Evolutionary conservation across 2,329 filamentous ascomycete species (phyloP).

Genomic region (Diaporthe humulicola): DNA sequence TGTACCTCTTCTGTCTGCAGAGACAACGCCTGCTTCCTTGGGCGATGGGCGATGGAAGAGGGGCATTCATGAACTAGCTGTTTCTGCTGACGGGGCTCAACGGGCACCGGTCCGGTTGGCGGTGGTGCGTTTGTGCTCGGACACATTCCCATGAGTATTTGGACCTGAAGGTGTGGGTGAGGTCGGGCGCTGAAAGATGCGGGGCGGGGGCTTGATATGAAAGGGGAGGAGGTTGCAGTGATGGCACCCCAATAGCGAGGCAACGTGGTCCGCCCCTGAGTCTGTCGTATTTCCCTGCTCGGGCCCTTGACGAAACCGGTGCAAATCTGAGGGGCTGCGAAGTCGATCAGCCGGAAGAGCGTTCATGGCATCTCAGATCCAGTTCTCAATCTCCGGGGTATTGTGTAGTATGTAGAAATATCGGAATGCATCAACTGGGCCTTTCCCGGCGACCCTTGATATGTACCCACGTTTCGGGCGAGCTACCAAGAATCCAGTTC

Average conservation of each 20-base stretch:
- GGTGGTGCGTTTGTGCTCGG: slow-evolving; percentile 19
- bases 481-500: neutral
- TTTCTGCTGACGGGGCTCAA: slow-evolving; percentile 22
- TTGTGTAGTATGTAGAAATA: neutral
- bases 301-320: neutral
- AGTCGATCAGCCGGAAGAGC: slow-evolving; percentile 5
- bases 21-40: neutral
- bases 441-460: neutral
- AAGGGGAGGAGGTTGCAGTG: slow-evolving; percentile 14
- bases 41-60: neutral
- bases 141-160: neutral
- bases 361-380: slow-evolving; percentile 9
- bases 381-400: neutral
- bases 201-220: slow-evolving; percentile 11
- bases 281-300: slow-evolving; percentile 4
- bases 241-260: slow-evolving; percentile 11
- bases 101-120: slow-evolving; percentile 2
- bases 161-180: slow-evolving; percentile 17
- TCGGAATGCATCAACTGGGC: neutral
- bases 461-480: neutral
- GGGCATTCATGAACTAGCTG: neutral
- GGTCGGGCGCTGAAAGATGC: slow-evolving; percentile 21
- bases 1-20: neutral
- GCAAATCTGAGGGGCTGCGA: neutral
- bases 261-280: slow-evolving; percentile 24